A percentile compares a stretch with the other conserved stretches of the same genome.
These are phyloP conservation scores for Serpula lacrymans DNA, from an alignment of 768 basidiomycete species.

Conservation along the genomic window DNA sequence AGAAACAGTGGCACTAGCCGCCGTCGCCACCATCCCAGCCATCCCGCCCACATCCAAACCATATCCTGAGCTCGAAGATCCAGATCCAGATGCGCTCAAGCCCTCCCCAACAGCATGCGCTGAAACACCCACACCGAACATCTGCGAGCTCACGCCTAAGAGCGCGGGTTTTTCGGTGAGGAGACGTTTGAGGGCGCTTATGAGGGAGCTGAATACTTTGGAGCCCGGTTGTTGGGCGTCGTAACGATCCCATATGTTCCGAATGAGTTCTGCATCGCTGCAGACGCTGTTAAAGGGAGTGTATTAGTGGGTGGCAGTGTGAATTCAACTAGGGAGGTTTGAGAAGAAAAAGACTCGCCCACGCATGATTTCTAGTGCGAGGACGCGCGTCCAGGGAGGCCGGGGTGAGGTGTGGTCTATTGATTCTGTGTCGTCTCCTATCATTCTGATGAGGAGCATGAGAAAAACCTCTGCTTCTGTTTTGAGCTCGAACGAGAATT, in stretches of 20 bases:
- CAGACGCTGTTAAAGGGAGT: conserved; percentile 52
- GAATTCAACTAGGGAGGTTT: conserved; percentile 4
- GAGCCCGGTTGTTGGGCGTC: conserved; percentile 59
- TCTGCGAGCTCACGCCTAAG: conserved; percentile 75
- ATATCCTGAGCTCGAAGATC: conserved; percentile 41
- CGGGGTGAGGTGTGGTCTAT: conserved; percentile 31
- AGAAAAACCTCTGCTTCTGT: conserved; percentile 88
- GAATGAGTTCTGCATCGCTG: conserved; percentile 74
- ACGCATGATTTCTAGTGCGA: conserved; percentile 90
- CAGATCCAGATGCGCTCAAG: conserved; percentile 12
- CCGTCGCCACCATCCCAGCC: conserved; percentile 80
- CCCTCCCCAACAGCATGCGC: conserved; percentile 31
- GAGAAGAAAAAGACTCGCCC: conserved; percentile 44
- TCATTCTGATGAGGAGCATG: conserved; percentile 62
- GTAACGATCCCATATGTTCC: conserved; percentile 76
- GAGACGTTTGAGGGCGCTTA: conserved; percentile 81
- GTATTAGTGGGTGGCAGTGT: no score
- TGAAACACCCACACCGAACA: conserved; percentile 74
- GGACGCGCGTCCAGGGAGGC: conserved; percentile 84
- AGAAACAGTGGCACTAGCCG: conserved; percentile 78
- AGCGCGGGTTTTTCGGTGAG: conserved; percentile 86
- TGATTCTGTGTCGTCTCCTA: conserved; percentile 48
- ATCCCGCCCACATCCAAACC: conserved; percentile 63
- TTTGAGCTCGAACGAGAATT: conserved; percentile 77
- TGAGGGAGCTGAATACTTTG: conserved; percentile 71